Percentiles rank a stretch among this genome's conserved stretches.
These are phyloP conservation scores for Ensete glaucum DNA, from an alignment of 176 grass and related monocot species.

Conservation along the genomic window DNA sequence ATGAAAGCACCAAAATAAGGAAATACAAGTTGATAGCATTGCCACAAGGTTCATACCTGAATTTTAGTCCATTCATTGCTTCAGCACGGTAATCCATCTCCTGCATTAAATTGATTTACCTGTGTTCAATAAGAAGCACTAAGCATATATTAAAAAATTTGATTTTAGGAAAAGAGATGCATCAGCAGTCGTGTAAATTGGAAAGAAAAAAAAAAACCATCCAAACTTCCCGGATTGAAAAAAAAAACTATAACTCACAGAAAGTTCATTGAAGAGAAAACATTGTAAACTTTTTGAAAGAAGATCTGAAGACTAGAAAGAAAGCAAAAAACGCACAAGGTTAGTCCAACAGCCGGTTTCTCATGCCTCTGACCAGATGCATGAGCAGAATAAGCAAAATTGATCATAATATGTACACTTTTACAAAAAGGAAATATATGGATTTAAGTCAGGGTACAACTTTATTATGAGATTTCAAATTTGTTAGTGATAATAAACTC, in stretches of 20 bases:
- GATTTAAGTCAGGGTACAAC: no score
- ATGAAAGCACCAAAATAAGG: background rate
- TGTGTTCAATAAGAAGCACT: slow-evolving; percentile 98
- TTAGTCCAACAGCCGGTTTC: no score
- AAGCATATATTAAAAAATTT: slow-evolving; percentile 43
- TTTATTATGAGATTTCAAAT: no score
- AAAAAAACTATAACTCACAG: background rate
- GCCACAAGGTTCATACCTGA: slow-evolving; percentile 38
- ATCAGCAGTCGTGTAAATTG: no score
- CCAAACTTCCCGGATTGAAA: background rate
- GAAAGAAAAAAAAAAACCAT: background rate
- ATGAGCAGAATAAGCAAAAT: no score
- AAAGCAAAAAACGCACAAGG: no score
- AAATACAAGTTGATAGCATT: background rate
- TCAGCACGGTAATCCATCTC: slow-evolving; percentile 99
- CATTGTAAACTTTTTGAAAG: no score
- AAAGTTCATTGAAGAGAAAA: background rate
- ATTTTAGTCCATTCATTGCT: slow-evolving; percentile 84
- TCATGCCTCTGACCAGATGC: no score
- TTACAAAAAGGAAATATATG: no score
- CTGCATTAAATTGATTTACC: slow-evolving; percentile 99
- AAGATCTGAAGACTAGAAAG: no score
- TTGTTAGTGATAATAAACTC: no score
- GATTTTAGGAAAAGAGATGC: background rate
- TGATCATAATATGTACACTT: no score